Evolutionary conservation across 345 rosid species (phyloP), one percentile per base, ranked within the genome.

Genomic region (Turritis glabra): DNA sequence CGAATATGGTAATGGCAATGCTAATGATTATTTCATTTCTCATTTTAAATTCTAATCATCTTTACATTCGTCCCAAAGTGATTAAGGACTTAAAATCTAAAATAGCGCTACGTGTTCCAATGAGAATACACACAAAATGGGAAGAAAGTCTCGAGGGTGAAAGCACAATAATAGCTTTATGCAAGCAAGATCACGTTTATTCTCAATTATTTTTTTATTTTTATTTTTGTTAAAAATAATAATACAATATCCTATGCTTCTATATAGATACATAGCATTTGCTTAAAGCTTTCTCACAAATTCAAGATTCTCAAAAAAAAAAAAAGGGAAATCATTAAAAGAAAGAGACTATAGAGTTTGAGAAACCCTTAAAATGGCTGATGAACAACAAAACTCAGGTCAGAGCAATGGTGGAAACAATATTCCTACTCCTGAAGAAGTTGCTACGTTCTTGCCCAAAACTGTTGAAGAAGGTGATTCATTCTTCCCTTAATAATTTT

Each of bases 341-440:
- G 30, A 48, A 15, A 33, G n/a, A 74, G 43, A 25, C 1, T 32
- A 1, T 29, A 30, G 33, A 47, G 41, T 67, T 74, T 64, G 40
- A 23, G 18, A 38, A 69, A 23, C 57, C 25, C 29, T 53, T 54
- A 35, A 69, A 48, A 77, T 71, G 77, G 76, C 72, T 56, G 72
- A 77, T 51, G 76, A 47, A 56, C 56, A 55, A 76, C 41, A 62
- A 32, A 53, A 33, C 19, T 53, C 65, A 71, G 38, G 10, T 71
- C 14, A 30, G 40, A 71, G 0, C 63, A 77, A 40, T 58, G 77
- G 80, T 57, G 78, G 65, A 69, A 55, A 56, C 69, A 30, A 35
- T 7, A 64, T 79, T 50, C 57, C 82, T 11, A 33, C 71, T 40
- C 82, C 82, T 5, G 82, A 79, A 70, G 76, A 79, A 47, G 82